Conservation (phyloP, 352 stramenopile species). For the Phytophthora foliorum region DNA sequence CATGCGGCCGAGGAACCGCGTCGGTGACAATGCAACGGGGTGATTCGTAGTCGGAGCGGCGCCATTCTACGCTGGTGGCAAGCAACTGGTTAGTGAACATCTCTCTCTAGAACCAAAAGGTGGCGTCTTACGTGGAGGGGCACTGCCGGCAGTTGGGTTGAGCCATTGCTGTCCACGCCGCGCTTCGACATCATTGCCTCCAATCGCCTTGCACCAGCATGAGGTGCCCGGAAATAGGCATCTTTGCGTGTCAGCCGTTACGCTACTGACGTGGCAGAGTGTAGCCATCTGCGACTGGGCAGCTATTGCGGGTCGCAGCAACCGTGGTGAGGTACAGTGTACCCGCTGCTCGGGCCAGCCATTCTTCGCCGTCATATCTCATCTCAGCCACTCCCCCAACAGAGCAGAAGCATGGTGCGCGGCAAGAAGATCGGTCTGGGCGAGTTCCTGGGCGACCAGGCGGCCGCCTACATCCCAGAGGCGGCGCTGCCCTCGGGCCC, state of each 20-base stretch:
- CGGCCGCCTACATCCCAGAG: conserved; percentile 67
- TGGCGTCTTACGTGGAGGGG: conserved; percentile 20
- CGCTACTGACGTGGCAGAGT: conserved; percentile 9
- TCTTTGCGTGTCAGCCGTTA: conserved; percentile 7
- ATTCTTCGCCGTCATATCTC: conserved; percentile 28
- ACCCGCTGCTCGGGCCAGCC: conserved; percentile 24
- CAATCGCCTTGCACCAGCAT: not conserved
- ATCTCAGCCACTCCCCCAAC: not conserved
- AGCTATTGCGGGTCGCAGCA: not conserved
- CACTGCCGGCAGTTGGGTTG: conserved; percentile 18
- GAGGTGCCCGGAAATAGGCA: not conserved
- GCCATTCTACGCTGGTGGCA: conserved; percentile 17
- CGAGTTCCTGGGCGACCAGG: conserved; percentile 78
- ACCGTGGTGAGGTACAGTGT: too few species aligned
- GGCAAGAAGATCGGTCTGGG: conserved; percentile 80
- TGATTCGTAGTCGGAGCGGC: not conserved
- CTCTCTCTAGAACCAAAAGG: not conserved
- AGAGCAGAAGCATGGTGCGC: conserved; percentile 50
- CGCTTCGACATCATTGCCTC: conserved; percentile 17
- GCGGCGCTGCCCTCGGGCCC: conserved; percentile 69
- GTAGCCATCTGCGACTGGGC: conserved; percentile 11
- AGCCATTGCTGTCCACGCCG: not conserved
- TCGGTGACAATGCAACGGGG: conserved; percentile 1
- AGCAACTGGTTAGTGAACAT: conserved; percentile 1
- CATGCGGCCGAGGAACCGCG: conserved; percentile 54